Conservation (phyloP, 2,329 filamentous ascomycete genomes). For the Claviceps sp. region DNA sequence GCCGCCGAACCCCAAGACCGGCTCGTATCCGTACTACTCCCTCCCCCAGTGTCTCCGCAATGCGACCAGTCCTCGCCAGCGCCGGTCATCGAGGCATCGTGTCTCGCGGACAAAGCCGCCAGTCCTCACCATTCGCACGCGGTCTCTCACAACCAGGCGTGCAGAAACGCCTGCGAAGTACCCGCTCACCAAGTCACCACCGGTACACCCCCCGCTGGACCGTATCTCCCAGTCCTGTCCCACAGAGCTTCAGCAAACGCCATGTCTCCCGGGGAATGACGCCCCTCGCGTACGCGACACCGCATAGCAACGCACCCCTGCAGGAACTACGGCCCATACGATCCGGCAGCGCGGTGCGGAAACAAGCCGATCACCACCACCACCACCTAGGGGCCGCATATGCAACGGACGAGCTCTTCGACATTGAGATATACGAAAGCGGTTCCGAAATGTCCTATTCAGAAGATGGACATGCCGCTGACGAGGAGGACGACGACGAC, state of each 20-base stretch:
- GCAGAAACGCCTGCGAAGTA: slow-evolving; percentile 38
- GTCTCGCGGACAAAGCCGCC: slow-evolving; percentile 26
- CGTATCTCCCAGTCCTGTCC: slow-evolving; percentile 31
- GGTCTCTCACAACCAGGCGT: slow-evolving; percentile 17
- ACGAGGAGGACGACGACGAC: slow-evolving; percentile 14
- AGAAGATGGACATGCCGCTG: slow-evolving; percentile 13
- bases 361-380: slow-evolving; percentile 16
- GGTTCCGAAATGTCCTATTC: slow-evolving; percentile 22
- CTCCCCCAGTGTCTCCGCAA: slow-evolving; percentile 29
- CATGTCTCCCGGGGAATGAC: slow-evolving; percentile 24
- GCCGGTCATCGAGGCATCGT: slow-evolving; percentile 30
- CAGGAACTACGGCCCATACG: slow-evolving; percentile 24
- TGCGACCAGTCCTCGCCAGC: slow-evolving; percentile 23
- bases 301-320: slow-evolving; percentile 49
- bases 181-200: slow-evolving; percentile 42
- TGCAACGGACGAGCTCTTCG: slow-evolving; percentile 23
- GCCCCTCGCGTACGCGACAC: slow-evolving; percentile 63
- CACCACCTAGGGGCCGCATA: slow-evolving; percentile 18
- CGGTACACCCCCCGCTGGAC: slow-evolving; percentile 45
- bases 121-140: slow-evolving; percentile 18
- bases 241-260: slow-evolving; percentile 20
- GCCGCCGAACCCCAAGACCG: slow-evolving; percentile 30
- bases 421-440: slow-evolving; percentile 24
- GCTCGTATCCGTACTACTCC: slow-evolving; percentile 39
- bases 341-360: slow-evolving; percentile 16